Base-by-base conservation (phyloP, 805 yeast genomes). In the Gaillardinia entomophila region DNA sequence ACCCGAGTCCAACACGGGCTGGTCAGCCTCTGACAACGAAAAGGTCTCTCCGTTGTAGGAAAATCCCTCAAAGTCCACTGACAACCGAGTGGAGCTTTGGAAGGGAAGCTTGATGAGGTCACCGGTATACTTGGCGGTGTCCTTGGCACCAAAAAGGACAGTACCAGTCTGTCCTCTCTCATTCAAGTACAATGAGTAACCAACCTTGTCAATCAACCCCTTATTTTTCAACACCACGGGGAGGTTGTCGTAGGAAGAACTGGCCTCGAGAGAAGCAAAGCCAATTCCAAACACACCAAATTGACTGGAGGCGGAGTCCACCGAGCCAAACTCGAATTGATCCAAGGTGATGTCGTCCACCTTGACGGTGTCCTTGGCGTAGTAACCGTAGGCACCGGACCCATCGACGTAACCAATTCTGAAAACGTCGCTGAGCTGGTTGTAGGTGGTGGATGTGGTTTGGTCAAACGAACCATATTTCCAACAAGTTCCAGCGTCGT, bases 201-300 rank as follows among this genome's bases (percentile, higher is more conserved):
- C 26, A 5, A 26, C 28, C 31, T 38, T 41, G 26, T 43, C 31
- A 35, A 43, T 45, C 16, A 33, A 18, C n/a, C 49, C 49, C 16
- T 27, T n/a, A 12, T 16, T 29, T 31, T 37, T 38, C 34, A 45
- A 31, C n/a, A 41, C 41, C 18, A 33, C 30, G 12, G 49, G 49
- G 14, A 43, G 24, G 31, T 45, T 45, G 35, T 43, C 39, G 35
- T 45, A 45, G n/a, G n/a, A n/a, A n/a, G n/a, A n/a, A n/a, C n/a
- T 43, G 10, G 38, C 20, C 27, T 45, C 47, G 37, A 42, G 33
- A 8, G 37, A 39, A 16, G 35, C 32, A 16, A 46, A 38, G 12
- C 57, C 58, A 26, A 53, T 51, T 11, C 59, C 59, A 8, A 51
- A 33, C 12, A 55, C 49, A 6, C 51, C 54, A 13, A 32, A n/a